Conservation (phyloP, 768 basidiomycete genomes). For the Lactarius sanguifluus region DNA sequence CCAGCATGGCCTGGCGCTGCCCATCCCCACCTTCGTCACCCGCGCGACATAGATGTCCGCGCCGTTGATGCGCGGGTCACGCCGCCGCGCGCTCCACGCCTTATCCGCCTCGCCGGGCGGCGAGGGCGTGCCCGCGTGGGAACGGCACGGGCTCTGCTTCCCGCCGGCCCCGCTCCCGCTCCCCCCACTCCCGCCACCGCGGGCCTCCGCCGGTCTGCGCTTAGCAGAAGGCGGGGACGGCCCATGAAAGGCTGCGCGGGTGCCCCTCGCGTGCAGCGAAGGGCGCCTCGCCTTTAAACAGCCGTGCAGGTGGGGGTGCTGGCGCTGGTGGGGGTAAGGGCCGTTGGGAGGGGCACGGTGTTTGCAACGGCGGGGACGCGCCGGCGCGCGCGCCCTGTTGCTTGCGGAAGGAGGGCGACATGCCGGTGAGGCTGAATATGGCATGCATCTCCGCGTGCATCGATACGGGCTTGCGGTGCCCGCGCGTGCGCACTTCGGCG, state of each 20-base stretch:
- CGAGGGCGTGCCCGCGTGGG: constrained; percentile 16
- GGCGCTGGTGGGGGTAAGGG: constrained; percentile 30
- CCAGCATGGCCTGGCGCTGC: constrained; percentile 55
- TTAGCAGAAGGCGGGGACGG: constrained; percentile 7
- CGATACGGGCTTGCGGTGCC: constrained; percentile 46
- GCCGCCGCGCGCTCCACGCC: constrained; percentile 39
- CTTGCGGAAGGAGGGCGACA: constrained; percentile 52
- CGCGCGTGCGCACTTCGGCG: constrained; percentile 39
- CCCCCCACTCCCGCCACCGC: constrained; percentile 19
- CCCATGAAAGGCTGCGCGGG: constrained; percentile 18
- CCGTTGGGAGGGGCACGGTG: constrained; percentile 1
- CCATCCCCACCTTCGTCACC: constrained; percentile 49
- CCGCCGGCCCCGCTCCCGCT: background rate
- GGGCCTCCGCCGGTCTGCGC: constrained; percentile 6
- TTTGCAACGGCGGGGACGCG: constrained; percentile 30
- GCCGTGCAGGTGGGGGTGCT: constrained; percentile 20
- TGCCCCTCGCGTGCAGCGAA: constrained; percentile 29
- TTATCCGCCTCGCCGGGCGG: constrained; percentile 30
- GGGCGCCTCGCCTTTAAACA: constrained; percentile 29
- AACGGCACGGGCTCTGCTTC: background rate
- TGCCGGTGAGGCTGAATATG: constrained; percentile 51
- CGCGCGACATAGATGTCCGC: constrained; percentile 57
- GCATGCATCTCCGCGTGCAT: constrained; percentile 65
- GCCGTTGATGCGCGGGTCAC: constrained; percentile 47
- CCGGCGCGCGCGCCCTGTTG: constrained; percentile 40